These are phyloP conservation scores for Diaporthe helianthi DNA, from an alignment of 2,329 filamentous ascomycete genomes.

Conservation along the genomic window DNA sequence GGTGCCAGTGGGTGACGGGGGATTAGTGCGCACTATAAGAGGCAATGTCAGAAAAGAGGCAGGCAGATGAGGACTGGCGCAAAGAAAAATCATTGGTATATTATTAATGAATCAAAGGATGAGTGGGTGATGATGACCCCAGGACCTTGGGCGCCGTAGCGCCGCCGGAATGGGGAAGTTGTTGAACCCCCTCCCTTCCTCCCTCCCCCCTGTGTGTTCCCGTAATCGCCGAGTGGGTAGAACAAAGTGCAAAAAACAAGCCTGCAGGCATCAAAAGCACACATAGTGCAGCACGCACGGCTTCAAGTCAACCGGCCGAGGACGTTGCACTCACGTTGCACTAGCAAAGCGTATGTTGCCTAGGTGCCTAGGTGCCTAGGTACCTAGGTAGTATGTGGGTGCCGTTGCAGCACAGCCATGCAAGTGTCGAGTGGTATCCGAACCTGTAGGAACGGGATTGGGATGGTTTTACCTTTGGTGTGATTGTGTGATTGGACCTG, in stretches of 20 bases:
- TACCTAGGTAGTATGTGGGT: background rate
- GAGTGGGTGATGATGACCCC: slow-evolving; percentile 19
- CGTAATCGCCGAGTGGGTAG: background rate
- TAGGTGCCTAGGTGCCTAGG: background rate
- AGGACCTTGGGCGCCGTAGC: slow-evolving; percentile 12
- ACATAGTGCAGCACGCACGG: slow-evolving; percentile 1
- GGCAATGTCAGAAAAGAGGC: slow-evolving; percentile 8
- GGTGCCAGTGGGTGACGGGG: background rate
- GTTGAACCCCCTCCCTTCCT: background rate
- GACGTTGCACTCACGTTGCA: slow-evolving; percentile 3
- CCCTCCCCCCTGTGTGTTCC: background rate
- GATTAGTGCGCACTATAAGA: background rate
- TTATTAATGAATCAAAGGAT: slow-evolving; percentile 24
- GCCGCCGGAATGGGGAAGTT: slow-evolving; percentile 24
- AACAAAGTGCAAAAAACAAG: background rate
- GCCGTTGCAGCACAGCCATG: background rate
- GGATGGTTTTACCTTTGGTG: slow-evolving; percentile 20
- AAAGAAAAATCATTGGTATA: slow-evolving; percentile 13
- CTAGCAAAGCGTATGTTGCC: background rate
- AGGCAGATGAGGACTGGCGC: slow-evolving; percentile 15
- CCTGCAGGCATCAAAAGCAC: background rate
- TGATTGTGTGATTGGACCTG: slow-evolving; percentile 15
- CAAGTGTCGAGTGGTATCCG: slow-evolving; percentile 3
- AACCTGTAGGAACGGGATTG: background rate
- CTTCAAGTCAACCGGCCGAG: slow-evolving; percentile 11